These are phyloP conservation scores for Penicillium pancosmium DNA, from an alignment of 495 filamentous ascomycete genomes.

Conservation along the genomic window DNA sequence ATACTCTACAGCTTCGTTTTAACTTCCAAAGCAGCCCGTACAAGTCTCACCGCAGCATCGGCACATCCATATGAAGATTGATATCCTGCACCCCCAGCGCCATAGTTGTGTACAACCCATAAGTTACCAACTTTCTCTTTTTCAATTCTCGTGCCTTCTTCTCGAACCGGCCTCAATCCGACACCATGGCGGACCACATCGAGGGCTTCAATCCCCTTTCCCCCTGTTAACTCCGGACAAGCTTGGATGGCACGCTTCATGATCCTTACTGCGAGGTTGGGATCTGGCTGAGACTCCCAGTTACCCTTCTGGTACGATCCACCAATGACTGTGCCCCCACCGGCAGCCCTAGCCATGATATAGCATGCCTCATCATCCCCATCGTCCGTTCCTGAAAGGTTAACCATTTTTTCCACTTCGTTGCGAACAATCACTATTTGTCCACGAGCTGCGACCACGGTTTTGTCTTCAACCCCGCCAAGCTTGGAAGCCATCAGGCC, in stretches of 20 bases:
- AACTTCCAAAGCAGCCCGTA: not conserved
- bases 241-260: conserved; percentile 79
- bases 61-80: conserved; percentile 86
- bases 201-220: conserved; percentile 74
- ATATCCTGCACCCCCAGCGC: conserved; percentile 88
- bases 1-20: not conserved
- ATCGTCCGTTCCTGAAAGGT: conserved; percentile 74
- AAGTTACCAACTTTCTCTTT: conserved; percentile 67
- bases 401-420: conserved; percentile 66
- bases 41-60: not conserved
- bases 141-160: conserved; percentile 79
- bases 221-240: conserved; percentile 70
- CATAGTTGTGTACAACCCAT: conserved; percentile 90
- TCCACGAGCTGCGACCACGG: conserved; percentile 74
- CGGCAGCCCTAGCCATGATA: conserved; percentile 81
- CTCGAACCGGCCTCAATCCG: conserved; percentile 75
- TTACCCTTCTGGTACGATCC: conserved; percentile 79
- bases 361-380: conserved; percentile 76
- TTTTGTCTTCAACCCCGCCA: conserved; percentile 77
- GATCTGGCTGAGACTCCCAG: conserved; percentile 80
- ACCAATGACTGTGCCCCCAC: conserved; percentile 75
- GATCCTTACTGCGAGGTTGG: conserved; percentile 76
- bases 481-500: conserved; percentile 71
- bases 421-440: conserved; percentile 88
- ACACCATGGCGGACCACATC: conserved; percentile 84